Evolutionary conservation across 768 basidiomycete genomes (phyloP), one percentile per base, ranked within the genome.

Genomic region (Phanerodontia chrysosporium): DNA sequence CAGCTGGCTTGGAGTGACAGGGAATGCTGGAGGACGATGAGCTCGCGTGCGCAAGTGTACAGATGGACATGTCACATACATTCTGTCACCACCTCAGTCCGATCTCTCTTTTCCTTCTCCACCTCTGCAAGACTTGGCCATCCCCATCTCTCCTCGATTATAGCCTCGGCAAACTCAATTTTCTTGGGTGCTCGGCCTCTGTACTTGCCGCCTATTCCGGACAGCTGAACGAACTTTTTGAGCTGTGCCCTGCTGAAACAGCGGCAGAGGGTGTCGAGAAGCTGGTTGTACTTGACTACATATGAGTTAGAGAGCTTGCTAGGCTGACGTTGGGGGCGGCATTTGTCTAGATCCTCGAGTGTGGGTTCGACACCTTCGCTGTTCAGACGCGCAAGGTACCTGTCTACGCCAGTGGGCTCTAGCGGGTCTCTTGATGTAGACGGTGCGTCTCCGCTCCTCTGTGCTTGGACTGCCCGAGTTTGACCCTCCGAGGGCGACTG

Each of bases 181-280:
- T 72, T 73, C 58, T 49, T 68, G 39, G 61, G 56, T 9, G 60
- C 59, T 2, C 63, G 54, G 21, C 36, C 22, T 13, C 22, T 51
- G 4, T 29, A 24, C 10, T 29, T 25, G 32, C 59, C 45, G 7
- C 72, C 67, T 27, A 85, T 66, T 21, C 74, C 75, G 64, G 84
- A 85, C 44, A 81, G 64, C 56, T 74, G 69, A 12, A 82, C 64
- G 63, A 89, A 85, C 35, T 74, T 66, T 35, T 77, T 80, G 27
- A 92, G 74, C 66, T 91, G 89, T 28, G 76, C 73, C 57, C 74
- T 76, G 62, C 78, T 86, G 70, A 92, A 92, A 18, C 89, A 83
- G 24, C 78, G 79, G 58, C 78, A 77, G 21, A 92, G 73, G 2
- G 70, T 76, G 51, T 81, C 76, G 32, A 83, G 60, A n/a, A 87